Evolutionary conservation across 2,329 filamentous ascomycete species (phyloP).

Genomic region (Curvularia sp.): DNA sequence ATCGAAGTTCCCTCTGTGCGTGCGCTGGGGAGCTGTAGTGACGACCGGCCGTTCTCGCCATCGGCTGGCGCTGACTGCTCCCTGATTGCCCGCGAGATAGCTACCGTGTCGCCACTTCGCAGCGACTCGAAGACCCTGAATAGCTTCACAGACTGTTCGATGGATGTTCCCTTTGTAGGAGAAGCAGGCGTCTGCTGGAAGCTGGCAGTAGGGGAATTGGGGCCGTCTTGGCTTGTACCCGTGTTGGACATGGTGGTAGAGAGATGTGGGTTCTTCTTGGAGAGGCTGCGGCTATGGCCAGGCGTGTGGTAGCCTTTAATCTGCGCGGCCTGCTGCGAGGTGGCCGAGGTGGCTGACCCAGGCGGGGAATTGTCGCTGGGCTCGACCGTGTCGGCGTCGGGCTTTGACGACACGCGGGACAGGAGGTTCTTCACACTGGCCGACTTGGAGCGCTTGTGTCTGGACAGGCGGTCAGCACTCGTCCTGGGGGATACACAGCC

Average conservation of each 20-base stretch:
- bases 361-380: conserved; percentile 26
- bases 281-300: conserved; percentile 38
- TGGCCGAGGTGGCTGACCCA: conserved; percentile 31
- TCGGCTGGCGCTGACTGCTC: conserved; percentile 60
- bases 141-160: conserved; percentile 93
- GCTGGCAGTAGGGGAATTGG: conserved; percentile 31
- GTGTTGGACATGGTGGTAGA: conserved; percentile 41
- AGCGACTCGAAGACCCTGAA: conserved; percentile 95
- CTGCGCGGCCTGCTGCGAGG: conserved; percentile 33
- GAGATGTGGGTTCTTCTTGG: conserved; percentile 38
- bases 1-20: conserved; percentile 83
- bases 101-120: conserved; percentile 86
- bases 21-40: conserved; percentile 49
- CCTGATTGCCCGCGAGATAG: conserved; percentile 84
- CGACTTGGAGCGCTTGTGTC: conserved; percentile 56
- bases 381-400: conserved; percentile 35
- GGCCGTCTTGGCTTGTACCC: conserved; percentile 23
- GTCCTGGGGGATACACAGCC: background rate
- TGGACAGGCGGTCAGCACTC: conserved; percentile 22
- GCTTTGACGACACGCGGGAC: conserved; percentile 43
- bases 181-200: conserved; percentile 32
- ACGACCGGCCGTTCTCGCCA: conserved; percentile 64
- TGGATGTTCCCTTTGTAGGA: conserved; percentile 55
- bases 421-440: conserved; percentile 49
- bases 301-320: conserved; percentile 4